Evolutionary conservation across 805 yeast species (phyloP), one percentile per base, ranked within the genome.

Genomic region (Yamadazyma philogaea): DNA sequence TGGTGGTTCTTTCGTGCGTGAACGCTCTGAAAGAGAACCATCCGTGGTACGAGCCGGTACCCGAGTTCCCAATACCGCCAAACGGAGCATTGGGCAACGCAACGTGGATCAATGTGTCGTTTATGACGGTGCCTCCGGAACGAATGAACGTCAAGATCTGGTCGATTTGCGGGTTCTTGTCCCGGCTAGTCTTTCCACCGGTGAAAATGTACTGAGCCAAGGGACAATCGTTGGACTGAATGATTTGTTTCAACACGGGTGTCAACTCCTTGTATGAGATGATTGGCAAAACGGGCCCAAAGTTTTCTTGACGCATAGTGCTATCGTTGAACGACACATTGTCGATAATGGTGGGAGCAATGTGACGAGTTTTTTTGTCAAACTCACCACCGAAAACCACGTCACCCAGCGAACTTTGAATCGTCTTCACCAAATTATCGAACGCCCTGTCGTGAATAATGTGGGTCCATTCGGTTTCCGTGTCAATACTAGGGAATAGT

Each of bases 31-130:
- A 70, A 1, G 63, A 56, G 28, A 43, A 72, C 47, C 63, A 64
- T 3, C 96, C 96, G 57, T 89, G 96, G 63, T 88, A 89, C 26
- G 74, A 65, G 8, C 97, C 97, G 44, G 70, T 67, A 1, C 98
- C 98, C 0, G 96, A 87, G 12, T 59, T 59, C 11, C 97, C 96
- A 43, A 90, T 66, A 18, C 98, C 98, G 26, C 98, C 98, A 63
- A 90, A 91, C 19, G 97, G 97, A 3, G 87, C 78, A 37, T 73
- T 72, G 6, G 71, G 45, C 40, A 84, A 71, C 1, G 79, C 90
- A 33, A 78, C 87, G 48, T 88, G 95, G 54, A 86, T 47, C 37
- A 87, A 39, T 0, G 81, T 73, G 50, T 89, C 96, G 57, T 88
- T 87, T 47, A 86, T 67, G 36, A 79, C 60, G 11, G 80, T 68